A percentile compares a stretch with the other conserved stretches of the same genome.
These are phyloP conservation scores for Loxodes magnus DNA, from an alignment of 73 alveolate species.

Conservation along the genomic window DNA sequence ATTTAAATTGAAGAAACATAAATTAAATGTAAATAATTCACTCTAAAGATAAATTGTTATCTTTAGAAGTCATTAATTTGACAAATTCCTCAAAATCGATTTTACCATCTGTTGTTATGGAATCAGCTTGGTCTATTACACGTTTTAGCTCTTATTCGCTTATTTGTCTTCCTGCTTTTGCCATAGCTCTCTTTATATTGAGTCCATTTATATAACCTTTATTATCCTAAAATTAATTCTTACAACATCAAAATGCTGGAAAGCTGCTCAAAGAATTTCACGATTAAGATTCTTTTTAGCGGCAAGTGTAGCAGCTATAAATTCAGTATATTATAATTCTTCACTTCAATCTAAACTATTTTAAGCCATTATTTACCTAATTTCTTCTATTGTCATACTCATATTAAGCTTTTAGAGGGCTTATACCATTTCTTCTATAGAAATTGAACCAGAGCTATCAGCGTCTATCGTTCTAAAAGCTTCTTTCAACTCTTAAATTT, in stretches of 20 bases:
- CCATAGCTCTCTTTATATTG: background rate
- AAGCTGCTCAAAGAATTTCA: background rate
- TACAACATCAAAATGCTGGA: background rate
- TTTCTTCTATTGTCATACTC: background rate
- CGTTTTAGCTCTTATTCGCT: too few species aligned
- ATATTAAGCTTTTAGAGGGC: background rate
- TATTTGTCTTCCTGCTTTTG: too few species aligned
- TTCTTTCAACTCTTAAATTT: background rate
- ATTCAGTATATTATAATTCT: background rate
- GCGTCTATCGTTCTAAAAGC: background rate
- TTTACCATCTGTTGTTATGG: too few species aligned
- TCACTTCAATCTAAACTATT: background rate
- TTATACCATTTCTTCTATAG: background rate
- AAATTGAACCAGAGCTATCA: background rate
- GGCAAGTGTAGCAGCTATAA: background rate
- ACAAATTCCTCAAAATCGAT: too few species aligned
- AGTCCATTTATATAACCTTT: background rate
- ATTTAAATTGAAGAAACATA: too few species aligned
- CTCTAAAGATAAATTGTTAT: too few species aligned
- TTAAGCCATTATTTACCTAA: background rate
- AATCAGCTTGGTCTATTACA: too few species aligned
- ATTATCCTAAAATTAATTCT: background rate
- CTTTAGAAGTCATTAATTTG: too few species aligned
- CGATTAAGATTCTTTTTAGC: background rate
- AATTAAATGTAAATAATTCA: too few species aligned